These are phyloP conservation scores for Penicillium silybi DNA, from an alignment of 495 filamentous ascomycete species.

Conservation along the genomic window DNA sequence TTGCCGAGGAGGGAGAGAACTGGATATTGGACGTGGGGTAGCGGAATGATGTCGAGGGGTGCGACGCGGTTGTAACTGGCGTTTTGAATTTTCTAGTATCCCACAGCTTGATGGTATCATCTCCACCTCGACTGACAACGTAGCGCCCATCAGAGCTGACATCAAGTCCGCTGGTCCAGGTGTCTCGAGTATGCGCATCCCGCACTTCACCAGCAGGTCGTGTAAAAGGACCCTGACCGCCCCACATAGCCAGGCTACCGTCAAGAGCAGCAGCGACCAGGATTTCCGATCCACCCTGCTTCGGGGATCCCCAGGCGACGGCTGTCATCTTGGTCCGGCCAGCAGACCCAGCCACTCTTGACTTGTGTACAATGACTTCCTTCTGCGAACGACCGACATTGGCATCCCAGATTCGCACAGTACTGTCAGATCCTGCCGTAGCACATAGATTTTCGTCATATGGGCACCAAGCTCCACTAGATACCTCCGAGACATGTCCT, in stretches of 20 bases:
- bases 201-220: constrained; percentile 80
- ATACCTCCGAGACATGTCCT: constrained; percentile 87
- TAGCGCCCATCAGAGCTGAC: constrained; percentile 87
- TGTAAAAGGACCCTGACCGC: constrained; percentile 81
- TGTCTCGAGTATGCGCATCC: constrained; percentile 76
- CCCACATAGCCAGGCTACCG: constrained; percentile 88
- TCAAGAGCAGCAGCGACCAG: constrained; percentile 85
- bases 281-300: constrained; percentile 73
- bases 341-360: constrained; percentile 74
- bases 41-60: constrained; percentile 76
- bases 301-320: constrained; percentile 77
- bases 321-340: constrained; percentile 93
- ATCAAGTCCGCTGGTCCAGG: constrained; percentile 92
- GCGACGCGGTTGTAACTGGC: constrained; percentile 72
- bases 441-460: constrained; percentile 75
- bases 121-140: constrained; percentile 83
- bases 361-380: constrained; percentile 93
- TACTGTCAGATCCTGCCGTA: constrained; percentile 90
- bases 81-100: constrained; percentile 94
- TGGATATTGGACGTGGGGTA: constrained; percentile 81
- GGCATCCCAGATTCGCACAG: constrained; percentile 93
- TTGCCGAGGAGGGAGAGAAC: constrained; percentile 78
- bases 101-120: constrained; percentile 88
- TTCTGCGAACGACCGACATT: constrained; percentile 82
- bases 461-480: constrained; percentile 84